Evolutionary conservation across 768 basidiomycete genomes (phyloP).

Genomic region (Cyclocybe aegerita): DNA sequence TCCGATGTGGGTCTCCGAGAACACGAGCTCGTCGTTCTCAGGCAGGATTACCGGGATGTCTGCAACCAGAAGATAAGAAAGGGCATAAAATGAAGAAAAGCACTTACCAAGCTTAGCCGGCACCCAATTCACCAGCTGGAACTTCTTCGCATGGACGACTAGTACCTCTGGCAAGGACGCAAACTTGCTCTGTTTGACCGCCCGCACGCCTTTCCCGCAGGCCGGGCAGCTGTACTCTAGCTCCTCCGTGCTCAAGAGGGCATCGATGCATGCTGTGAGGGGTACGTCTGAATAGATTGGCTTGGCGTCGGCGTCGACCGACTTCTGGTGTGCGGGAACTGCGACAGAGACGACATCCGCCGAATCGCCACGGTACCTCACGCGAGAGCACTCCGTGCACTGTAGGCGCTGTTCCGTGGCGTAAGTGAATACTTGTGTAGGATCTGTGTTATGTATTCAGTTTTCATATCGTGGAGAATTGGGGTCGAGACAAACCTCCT

Average conservation of each 20-base stretch:
- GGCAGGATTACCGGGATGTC: constrained; percentile 87
- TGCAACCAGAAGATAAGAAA: constrained; percentile 24
- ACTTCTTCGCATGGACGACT: constrained; percentile 89
- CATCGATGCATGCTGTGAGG: constrained; percentile 61
- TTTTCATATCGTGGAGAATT: neutral
- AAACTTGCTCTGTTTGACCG: constrained; percentile 76
- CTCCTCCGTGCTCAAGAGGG: constrained; percentile 56
- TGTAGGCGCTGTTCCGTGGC: constrained; percentile 86
- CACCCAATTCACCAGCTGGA: constrained; percentile 95
- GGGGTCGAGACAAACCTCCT: constrained; percentile 19
- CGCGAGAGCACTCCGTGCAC: constrained; percentile 74
- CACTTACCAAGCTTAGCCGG: constrained; percentile 85
- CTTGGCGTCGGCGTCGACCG: constrained; percentile 60
- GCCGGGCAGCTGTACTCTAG: constrained; percentile 81
- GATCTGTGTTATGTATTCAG: constrained; percentile 37
- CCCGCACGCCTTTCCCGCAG: constrained; percentile 68
- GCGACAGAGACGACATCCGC: constrained; percentile 79
- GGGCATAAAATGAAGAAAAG: neutral
- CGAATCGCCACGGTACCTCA: constrained; percentile 78
- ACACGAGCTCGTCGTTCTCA: constrained; percentile 48
- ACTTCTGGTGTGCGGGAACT: constrained; percentile 66
- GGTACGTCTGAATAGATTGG: constrained; percentile 59
- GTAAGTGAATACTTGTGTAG: constrained; percentile 78
- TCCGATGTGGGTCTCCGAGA: constrained; percentile 64
- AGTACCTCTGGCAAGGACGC: constrained; percentile 87